Base-by-base conservation (phyloP, 2,329 filamentous ascomycete species). In the Proliferodiscus dingleyae region DNA sequence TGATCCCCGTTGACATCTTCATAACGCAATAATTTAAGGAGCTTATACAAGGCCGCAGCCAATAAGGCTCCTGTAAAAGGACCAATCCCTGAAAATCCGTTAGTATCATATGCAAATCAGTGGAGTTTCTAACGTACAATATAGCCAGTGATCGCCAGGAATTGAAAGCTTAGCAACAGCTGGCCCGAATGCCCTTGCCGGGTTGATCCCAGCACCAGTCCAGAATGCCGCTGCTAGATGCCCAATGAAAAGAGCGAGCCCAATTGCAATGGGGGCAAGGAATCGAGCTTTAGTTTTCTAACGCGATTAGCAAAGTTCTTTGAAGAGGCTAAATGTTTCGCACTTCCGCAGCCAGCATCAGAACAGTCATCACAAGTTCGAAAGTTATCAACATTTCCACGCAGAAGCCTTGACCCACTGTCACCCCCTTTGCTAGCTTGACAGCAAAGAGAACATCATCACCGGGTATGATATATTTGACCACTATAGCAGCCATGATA, bases 1-100 rank as follows among this genome's bases (percentile, higher is more conserved):
- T 75, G 72, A 5, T 68, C 71, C 0, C 71, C 70, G 57, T 75
- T 76, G 50, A 67, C 68, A n/a, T 64, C 69, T 51, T 69, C 61
- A 58, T 75, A 77, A 41, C 75, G 66, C 18, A 75, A 61, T 29
- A 63, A 56, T 59, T 73, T 73, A 49, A 78, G 60, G 3, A 71
- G 46, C 45, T 64, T 66, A 60, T 76, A 78, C 15, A 73, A 66
- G 6, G 29, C 65, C 22, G 63, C 69, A 0, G 74, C 72, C 11
- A 77, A 56, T 5, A 72, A 37, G 1, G 69, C 53, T 0, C 74
- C 75, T 45, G 75, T 61, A 7, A 68, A 56, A 1, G 74, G 74
- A 0, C 73, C 74, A 5, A 77, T 46, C 69, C 32, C 32, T 34
- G 32, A n/a, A 15, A 7, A 13, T 28, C 7, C 13, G 26, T 28